These are phyloP conservation scores for Phialophora tarda DNA, from an alignment of 2,329 filamentous ascomycete species.

Conservation along the genomic window DNA sequence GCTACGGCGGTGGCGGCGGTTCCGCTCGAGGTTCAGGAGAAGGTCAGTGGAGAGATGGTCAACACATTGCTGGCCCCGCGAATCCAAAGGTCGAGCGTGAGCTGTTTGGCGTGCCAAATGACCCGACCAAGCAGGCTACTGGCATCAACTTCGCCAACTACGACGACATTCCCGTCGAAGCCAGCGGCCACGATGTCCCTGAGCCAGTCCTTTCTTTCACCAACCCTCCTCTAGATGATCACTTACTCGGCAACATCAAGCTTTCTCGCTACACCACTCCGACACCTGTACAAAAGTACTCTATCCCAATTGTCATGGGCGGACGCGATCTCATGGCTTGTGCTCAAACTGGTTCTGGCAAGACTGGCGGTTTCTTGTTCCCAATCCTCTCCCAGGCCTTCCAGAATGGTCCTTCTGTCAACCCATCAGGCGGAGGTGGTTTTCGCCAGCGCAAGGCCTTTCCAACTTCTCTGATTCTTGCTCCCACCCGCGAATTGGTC, in stretches of 20 bases:
- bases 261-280: constrained; percentile 93
- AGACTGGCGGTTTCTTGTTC: constrained; percentile 99
- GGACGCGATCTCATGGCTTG: constrained; percentile 99
- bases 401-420: constrained; percentile 78
- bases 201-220: constrained; percentile 89
- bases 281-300: constrained; percentile 98
- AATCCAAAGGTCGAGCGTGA: constrained; percentile 93
- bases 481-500: constrained; percentile 96
- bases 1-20: constrained; percentile 59
- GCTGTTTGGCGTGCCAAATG: constrained; percentile 88
- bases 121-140: constrained; percentile 92
- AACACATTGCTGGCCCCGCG: constrained; percentile 87
- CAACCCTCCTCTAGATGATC: constrained; percentile 93
- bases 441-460: constrained; percentile 97
- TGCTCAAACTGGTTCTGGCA: constrained; percentile 99
- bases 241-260: constrained; percentile 90
- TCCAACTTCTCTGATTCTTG: constrained; percentile 92
- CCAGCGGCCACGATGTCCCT: constrained; percentile 89
- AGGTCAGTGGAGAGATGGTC: constrained; percentile 94
- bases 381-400: constrained; percentile 98
- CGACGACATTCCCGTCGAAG: constrained; percentile 98
- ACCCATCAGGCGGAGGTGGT: constrained; percentile 71
- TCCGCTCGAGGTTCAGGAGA: constrained; percentile 83
- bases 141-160: constrained; percentile 99
- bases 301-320: constrained; percentile 97